A percentile compares a stretch with the other conserved stretches of the same genome.
Evolutionary conservation across 176 grass and related monocot species (phyloP).

Genomic region (Canna indica): DNA sequence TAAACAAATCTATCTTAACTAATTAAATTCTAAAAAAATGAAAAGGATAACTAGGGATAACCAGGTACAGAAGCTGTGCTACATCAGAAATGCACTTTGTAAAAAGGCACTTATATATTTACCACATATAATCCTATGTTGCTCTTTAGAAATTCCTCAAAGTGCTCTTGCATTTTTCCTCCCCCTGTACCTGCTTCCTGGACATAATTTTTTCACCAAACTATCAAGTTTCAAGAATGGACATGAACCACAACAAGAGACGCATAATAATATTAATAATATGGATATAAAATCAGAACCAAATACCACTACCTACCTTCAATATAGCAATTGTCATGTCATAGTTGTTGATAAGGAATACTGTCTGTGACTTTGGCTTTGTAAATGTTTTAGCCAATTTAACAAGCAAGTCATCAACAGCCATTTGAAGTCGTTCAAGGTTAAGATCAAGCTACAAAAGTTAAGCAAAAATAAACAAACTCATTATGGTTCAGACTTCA

Average conservation of each 20-base stretch:
- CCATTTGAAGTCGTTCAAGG: constrained; percentile 85
- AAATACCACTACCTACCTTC: constrained; percentile 33
- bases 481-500: no score
- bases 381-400: constrained; percentile 82
- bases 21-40: no score
- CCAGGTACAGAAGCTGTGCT: no score
- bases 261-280: neutral
- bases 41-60: no score
- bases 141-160: constrained; percentile 93
- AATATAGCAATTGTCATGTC: constrained; percentile 90
- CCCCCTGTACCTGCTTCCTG: constrained; percentile 90
- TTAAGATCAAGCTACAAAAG: constrained; percentile 73
- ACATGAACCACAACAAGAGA: neutral
- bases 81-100: neutral
- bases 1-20: no score
- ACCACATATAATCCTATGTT: constrained; percentile 96
- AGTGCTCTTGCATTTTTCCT: constrained; percentile 80
- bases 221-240: neutral
- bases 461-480: constrained; percentile 10
- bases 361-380: constrained; percentile 79
- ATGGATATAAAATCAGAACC: neutral
- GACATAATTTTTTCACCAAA: constrained; percentile 19
- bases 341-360: constrained; percentile 98
- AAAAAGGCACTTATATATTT: constrained; percentile 18
- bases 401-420: constrained; percentile 76